These are phyloP conservation scores for Stipa capillata DNA, from an alignment of 176 grass and related monocot genomes.

Conservation along the genomic window DNA sequence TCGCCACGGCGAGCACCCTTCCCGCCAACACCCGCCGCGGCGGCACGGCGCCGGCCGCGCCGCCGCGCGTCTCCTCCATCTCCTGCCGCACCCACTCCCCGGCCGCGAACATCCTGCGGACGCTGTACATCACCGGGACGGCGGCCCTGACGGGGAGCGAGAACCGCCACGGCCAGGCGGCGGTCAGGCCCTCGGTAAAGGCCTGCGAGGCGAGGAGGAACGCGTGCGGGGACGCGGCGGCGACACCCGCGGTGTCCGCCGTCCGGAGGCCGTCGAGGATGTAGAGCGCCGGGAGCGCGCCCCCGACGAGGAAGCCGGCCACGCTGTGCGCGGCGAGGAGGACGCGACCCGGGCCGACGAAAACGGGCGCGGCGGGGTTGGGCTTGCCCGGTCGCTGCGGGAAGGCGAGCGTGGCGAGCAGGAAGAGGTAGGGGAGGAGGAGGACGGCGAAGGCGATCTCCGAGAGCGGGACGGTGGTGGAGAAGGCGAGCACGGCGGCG, in stretches of 20 bases:
- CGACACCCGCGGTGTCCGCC: constrained; percentile 32
- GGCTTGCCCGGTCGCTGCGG: constrained; percentile 19
- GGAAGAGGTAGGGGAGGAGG: constrained; percentile 34
- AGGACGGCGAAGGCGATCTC: constrained; percentile 40
- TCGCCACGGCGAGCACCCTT: constrained; percentile 43
- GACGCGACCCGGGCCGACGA: constrained; percentile 11
- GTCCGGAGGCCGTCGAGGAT: constrained; percentile 57
- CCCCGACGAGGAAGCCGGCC: constrained; percentile 39
- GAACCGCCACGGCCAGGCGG: constrained; percentile 46
- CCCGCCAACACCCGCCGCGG: constrained; percentile 34
- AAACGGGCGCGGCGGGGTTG: constrained; percentile 28
- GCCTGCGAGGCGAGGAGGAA: constrained; percentile 80
- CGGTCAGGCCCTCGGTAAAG: constrained; percentile 61
- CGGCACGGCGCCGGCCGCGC: neutral
- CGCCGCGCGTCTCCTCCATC: constrained; percentile 33
- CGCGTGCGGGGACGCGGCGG: constrained; percentile 51
- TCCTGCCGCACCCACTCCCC: constrained; percentile 57
- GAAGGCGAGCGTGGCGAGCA: constrained; percentile 43
- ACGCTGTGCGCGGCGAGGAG: constrained; percentile 38
- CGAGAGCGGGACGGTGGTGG: constrained; percentile 34
- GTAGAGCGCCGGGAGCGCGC: constrained; percentile 59
- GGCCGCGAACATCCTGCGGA: constrained; percentile 62
- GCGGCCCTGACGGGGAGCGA: constrained; percentile 65
- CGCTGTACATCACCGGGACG: constrained; percentile 60
- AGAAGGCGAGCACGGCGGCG: constrained; percentile 37